Evolutionary conservation across 1,284 basidiomycete species (phyloP).

Genomic region (Sporisorium sorghi): DNA sequence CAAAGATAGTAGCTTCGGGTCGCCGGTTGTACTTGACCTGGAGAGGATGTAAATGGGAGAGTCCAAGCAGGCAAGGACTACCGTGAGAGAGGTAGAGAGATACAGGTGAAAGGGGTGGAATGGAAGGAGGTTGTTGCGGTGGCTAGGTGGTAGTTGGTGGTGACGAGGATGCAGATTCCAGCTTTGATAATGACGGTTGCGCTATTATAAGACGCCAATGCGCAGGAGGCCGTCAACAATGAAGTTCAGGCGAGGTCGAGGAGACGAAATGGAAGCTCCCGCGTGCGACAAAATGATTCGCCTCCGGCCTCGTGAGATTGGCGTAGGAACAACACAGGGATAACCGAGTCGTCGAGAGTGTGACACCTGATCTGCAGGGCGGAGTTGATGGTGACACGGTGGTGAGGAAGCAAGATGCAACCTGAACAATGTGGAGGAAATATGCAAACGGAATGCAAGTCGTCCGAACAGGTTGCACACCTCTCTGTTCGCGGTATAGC

Average conservation of each 20-base stretch:
- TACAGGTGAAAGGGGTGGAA: not conserved
- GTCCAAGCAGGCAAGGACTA: not conserved
- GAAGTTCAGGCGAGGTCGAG: not conserved
- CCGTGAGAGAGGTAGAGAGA: not conserved
- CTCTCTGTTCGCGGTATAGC: too few species aligned
- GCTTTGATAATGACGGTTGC: not conserved
- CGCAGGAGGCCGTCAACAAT: not conserved
- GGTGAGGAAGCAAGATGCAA: too few species aligned
- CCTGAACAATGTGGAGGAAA: too few species aligned
- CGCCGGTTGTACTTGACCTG: not conserved
- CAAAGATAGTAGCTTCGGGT: not conserved
- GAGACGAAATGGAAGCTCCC: not conserved
- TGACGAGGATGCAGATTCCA: not conserved
- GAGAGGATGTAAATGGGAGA: not conserved
- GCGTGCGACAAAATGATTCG: not conserved
- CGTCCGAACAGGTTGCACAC: too few species aligned
- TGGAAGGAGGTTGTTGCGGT: not conserved
- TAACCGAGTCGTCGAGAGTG: not conserved
- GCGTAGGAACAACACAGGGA: not conserved
- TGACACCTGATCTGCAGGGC: not conserved
- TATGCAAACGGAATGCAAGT: too few species aligned
- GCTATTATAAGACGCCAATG: not conserved
- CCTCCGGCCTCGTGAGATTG: not conserved
- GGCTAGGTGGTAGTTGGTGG: not conserved
- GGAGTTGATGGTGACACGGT: too few species aligned